Evolutionary conservation across 2,329 filamentous ascomycete genomes (phyloP), one percentile per base, ranked within the genome.

Genomic region (Xylariaceae sp.): DNA sequence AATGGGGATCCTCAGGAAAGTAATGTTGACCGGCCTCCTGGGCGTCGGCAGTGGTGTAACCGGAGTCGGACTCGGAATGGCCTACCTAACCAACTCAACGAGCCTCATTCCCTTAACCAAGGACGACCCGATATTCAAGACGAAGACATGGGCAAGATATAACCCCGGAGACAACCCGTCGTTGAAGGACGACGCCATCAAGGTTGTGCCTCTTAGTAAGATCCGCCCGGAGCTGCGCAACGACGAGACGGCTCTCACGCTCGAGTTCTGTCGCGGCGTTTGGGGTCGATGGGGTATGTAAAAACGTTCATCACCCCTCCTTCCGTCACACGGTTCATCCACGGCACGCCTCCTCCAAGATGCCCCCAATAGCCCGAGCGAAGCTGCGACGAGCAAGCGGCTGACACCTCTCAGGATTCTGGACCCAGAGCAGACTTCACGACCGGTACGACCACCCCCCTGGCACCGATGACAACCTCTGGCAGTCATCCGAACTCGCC

Each of bases 221-320:
- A 81, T 90, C 57, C 78, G 80, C 32, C 84, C 86, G 0, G 80
- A 85, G 59, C 72, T 89, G 51, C 71, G 88, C 11, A 74, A 86
- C 64, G 77, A 80, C 60, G 81, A 82, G 60, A 71, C 73, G 31
- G 76, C 74, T 1, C 73, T 88, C 47, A 79, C 80, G 1, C 75
- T 86, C 62, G 81, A 81, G 60, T 87, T 88, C 66, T 87, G 83
- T 66, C 81, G 81, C 9, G 84, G 84, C 44, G 72, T 87, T 47
- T 89, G 81, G 85, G 78, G 80, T 59, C 84, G 83, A 53, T 76
- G 77, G 67, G 85, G 85, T 87, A 69, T 58, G 77, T 19, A 19
- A 19, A 19, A 19, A 19, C 19, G 19, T 71, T 55, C 42, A 27
- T 53, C 46, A 30, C 30, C 45, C 31, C 12, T 11, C 27, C 19